Evolutionary conservation across 176 grass and related monocot species (phyloP), one percentile per base, ranked within the genome.

Genomic region (Lolium perenne): DNA sequence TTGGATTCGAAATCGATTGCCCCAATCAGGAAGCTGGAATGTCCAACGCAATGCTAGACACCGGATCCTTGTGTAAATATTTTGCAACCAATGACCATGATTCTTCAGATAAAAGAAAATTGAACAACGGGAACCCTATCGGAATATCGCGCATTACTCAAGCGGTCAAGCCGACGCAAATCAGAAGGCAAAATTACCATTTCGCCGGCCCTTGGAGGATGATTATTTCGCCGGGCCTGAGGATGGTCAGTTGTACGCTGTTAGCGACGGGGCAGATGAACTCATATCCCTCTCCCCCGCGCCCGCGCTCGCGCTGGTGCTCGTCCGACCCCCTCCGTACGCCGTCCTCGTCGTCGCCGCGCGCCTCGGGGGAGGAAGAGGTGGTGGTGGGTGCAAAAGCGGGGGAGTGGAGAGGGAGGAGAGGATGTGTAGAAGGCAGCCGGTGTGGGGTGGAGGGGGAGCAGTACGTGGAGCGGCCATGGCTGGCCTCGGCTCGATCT

Each of bases 391-490:
- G 81, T 50, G 89, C 89, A 76, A 89, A 89, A 92, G 84, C 83
- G 79, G 83, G 75, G 40, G 80, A 80, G 84, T 70, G 87, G 87
- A 69, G 80, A 76, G 68, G 61, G 80, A 83, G 68, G 22, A 76
- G 61, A 59, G 14, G 41, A 83, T 86, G 80, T 80, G 84, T 88
- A 81, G 84, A 87, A 76, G 74, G 59, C 49, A 79, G 67, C 38
- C 16, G 26, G 75, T 80, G 75, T 16, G 76, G 45, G 38, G 69
- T 1, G 75, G 57, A 54, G 85, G 16, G 67, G 65, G 48, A 20
- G 64, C 73, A 86, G 83, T 83, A 83, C 86, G 79, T 89, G 90
- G 83, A 83, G 67, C 50, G 87, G 74, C 86, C 82, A 88, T 85
- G 85, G 55, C 82, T 57, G 51, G 51, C 40, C 77, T 69, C 35